Base-by-base conservation (phyloP, 768 basidiomycete species). In the Mycena vitilis region DNA sequence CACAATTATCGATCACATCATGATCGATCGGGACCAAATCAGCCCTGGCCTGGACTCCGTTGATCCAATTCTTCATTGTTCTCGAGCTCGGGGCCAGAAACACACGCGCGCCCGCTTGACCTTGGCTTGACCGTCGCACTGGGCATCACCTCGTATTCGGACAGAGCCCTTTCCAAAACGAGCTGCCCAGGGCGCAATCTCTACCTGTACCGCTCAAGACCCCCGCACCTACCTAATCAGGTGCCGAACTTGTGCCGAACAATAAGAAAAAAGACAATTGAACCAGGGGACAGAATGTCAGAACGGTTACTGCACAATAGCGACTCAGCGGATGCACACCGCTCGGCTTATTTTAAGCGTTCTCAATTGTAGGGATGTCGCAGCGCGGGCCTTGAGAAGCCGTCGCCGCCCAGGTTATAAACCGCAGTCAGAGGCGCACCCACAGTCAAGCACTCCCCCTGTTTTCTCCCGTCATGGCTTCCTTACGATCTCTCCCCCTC, bases 401-500 rank as follows among this genome's bases (percentile, higher is more conserved):
- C 48, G 47, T 22, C 37, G 47, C 22, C 64, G 57, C 30, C n/a
- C n/a, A n/a, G 22, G 18, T 16, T 65, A 58, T 66, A 66, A 60
- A 53, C 45, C n/a, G 56, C 55, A 59, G 40, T 30, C n/a, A 11
- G 23, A 4, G 40, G 51, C 7, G 34, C 54, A 48, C 23, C n/a
- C 20, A 52, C 55, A 55, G 15, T n/a, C 5, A 40, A 40, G 11
- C 58, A 47, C 62, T 52, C 54, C 44, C 65, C 44, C 65, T 52
- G 57, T 23, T 49, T 59, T 55, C 54, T 54, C 63, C 23, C 63
- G 23, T 71, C 65, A 78, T 78, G 75, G 63, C 73, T 64, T 68
- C 72, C 68, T 69, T 65, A 76, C 78, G 75, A 73, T 72, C 66
- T 66, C 63, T 67, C 65, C 49, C 73, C 65, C 63, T 78, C 51